Percentiles rank a stretch among this genome's conserved stretches.
Evolutionary conservation across 352 stramenopile species (phyloP).

Genomic region (Pythium insidiosum): DNA sequence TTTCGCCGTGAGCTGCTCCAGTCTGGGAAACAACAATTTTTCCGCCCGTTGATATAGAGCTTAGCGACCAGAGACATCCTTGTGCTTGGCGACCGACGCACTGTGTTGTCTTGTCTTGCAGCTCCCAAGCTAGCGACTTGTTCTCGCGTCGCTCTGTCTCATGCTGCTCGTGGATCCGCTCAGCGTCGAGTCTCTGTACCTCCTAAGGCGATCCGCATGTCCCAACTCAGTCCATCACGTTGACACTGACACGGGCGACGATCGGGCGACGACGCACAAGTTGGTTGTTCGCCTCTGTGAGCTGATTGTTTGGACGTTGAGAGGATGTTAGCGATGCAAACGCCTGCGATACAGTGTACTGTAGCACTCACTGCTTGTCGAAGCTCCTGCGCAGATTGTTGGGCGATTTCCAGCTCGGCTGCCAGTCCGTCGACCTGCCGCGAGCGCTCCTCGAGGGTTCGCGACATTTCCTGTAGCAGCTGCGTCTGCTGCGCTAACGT

Average conservation of each 20-base stretch:
- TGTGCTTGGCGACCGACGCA: too few species aligned
- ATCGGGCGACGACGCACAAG: not conserved
- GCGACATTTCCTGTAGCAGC: constrained; percentile 29
- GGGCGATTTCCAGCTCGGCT: not conserved
- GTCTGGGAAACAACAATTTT: constrained; percentile 7
- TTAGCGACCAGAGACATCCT: too few species aligned
- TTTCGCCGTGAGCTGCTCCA: constrained; percentile 24
- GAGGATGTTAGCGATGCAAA: too few species aligned
- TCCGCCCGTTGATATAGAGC: too few species aligned
- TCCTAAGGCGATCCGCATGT: constrained; percentile 19
- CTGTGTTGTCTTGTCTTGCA: constrained; percentile 26
- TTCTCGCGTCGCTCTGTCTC: constrained; percentile 22
- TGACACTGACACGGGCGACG: too few species aligned
- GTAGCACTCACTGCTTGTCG: constrained; percentile 5
- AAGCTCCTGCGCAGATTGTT: not conserved
- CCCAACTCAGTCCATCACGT: too few species aligned
- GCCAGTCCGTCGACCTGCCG: not conserved
- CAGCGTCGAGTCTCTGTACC: constrained; percentile 19
- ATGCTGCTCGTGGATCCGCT: constrained; percentile 25
- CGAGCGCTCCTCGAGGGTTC: constrained; percentile 6
- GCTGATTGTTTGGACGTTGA: not conserved
- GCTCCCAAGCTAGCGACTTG: constrained; percentile 20
- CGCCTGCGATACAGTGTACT: too few species aligned
- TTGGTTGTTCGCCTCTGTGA: not conserved
- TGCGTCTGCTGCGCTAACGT: constrained; percentile 29